Base-by-base conservation (phyloP, 306 rosid species). In the Cicer cuneatum region DNA sequence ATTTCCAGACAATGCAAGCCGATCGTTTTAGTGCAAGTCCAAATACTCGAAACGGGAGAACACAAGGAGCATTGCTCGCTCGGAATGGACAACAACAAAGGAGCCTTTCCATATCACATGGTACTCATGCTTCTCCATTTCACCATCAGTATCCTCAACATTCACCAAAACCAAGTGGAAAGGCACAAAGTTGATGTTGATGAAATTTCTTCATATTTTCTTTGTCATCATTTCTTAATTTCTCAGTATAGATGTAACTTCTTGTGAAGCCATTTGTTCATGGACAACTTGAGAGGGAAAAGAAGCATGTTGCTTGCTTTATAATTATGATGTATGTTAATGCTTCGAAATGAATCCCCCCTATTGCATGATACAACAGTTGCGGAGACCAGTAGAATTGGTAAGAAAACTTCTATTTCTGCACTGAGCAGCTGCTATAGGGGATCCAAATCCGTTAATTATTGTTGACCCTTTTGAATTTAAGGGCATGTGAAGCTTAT, bases 131-230 rank as follows among this genome's bases (percentile, higher is more conserved):
- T 57, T 93, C 98, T 81, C 98, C 98, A 8, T 90, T 83, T 85
- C 98, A 87, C 83, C 92, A 85, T 69, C 98, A 86, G 74, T 86
- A 41, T 83, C 93, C 92, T 16, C 90, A 85, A 72, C 93, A 73
- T 51, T 90, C 98, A 42, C 98, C 98, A 13, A 93, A 91, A 80
- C 93, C 98, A 48, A 84, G 77, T 46, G 93, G 86, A 81, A 90
- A 89, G 78, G 77, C 90, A 57, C 80, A 85, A 74, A 80, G 80
- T 74, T 76, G 86, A 84, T 75, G 80, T 74, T 76, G 86, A 84
- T 75, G 86, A 75, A 9, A 56, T 43, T 81, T 49, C 18, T 19
- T 42, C 71, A 19, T 13, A 59, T 79, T 53, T 78, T n/a, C 3
- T 60, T 76, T 76, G 33, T 75, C n/a, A 37, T 72, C 73, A 75